Conservation (phyloP, 2,329 filamentous ascomycete genomes). For the Calonectria crousiana region DNA sequence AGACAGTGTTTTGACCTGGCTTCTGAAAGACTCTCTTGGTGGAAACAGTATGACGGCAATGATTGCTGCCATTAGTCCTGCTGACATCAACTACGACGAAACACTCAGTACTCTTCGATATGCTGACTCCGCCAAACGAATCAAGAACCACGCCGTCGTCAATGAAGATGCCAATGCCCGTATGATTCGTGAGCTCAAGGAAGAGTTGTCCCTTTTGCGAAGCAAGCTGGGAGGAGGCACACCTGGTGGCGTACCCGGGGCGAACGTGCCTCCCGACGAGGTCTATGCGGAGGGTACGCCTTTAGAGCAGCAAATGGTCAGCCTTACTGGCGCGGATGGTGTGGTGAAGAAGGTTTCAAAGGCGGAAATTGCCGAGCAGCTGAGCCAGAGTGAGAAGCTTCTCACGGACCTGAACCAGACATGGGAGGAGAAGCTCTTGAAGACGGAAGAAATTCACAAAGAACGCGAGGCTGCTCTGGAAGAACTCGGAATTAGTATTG, state of each 20-base stretch:
- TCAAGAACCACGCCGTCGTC: slow-evolving; percentile 99
- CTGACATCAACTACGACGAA: slow-evolving; percentile 99
- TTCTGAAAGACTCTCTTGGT: slow-evolving; percentile 95
- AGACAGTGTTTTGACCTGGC: slow-evolving; percentile 96
- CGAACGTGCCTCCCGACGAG: slow-evolving; percentile 74
- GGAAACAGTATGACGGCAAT: slow-evolving; percentile 99
- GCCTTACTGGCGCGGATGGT: slow-evolving; percentile 88
- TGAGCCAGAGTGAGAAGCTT: slow-evolving; percentile 96
- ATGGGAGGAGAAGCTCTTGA: slow-evolving; percentile 95
- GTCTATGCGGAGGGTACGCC: slow-evolving; percentile 94
- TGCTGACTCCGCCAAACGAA: slow-evolving; percentile 96
- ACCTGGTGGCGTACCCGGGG: slow-evolving; percentile 59
- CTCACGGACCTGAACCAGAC: slow-evolving; percentile 97
- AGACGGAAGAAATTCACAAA: slow-evolving; percentile 97
- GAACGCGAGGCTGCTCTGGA: slow-evolving; percentile 95
- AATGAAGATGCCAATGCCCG: slow-evolving; percentile 99
- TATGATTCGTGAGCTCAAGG: slow-evolving; percentile 98
- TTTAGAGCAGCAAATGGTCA: slow-evolving; percentile 95
- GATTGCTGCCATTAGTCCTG: slow-evolving; percentile 98
- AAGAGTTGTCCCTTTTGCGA: slow-evolving; percentile 87
- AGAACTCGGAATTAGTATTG: slow-evolving; percentile 97
- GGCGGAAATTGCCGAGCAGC: slow-evolving; percentile 96
- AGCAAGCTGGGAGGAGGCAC: slow-evolving; percentile 80
- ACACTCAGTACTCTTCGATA: slow-evolving; percentile 96
- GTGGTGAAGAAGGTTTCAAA: slow-evolving; percentile 95